A percentile compares a stretch with the other conserved stretches of the same genome.
Evolutionary conservation across 2,329 filamentous ascomycete genomes (phyloP).

Genomic region (Pochonia chlamydosporia): DNA sequence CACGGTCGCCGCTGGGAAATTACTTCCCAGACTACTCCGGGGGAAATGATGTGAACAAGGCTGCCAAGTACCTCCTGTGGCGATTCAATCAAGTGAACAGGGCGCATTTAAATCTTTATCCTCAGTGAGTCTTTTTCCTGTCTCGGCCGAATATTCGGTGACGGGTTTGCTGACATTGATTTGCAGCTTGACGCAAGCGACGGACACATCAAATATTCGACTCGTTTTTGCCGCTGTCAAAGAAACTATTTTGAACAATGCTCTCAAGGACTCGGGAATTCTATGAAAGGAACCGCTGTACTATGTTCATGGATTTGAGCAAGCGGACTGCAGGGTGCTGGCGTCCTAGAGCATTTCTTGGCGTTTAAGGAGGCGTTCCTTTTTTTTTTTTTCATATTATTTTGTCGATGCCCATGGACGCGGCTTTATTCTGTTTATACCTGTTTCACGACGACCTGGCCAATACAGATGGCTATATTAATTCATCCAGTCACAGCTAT

Average conservation of each 20-base stretch:
- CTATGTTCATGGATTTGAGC: constrained; percentile 13
- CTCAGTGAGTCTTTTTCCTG: constrained; percentile 66
- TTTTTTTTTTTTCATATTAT: constrained; percentile 4
- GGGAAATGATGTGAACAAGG: constrained; percentile 95
- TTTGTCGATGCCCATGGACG: constrained; percentile 6
- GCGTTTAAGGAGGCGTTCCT: constrained; percentile 9
- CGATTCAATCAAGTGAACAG: constrained; percentile 98
- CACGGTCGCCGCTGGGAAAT: constrained; percentile 80
- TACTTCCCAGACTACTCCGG: constrained; percentile 99
- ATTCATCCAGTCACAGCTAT: not conserved
- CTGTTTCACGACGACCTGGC: not conserved
- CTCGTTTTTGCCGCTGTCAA: constrained; percentile 97
- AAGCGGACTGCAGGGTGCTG: constrained; percentile 9
- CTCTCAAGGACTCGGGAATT: constrained; percentile 95
- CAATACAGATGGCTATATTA: not conserved
- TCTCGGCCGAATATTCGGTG: not conserved
- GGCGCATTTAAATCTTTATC: constrained; percentile 92
- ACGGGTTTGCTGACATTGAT: not conserved
- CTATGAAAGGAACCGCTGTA: constrained; percentile 48
- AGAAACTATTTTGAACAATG: constrained; percentile 97
- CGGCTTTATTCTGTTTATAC: not conserved
- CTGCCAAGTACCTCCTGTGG: constrained; percentile 96
- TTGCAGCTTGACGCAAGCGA: constrained; percentile 87
- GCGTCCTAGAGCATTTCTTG: constrained; percentile 16
- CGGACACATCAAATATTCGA: constrained; percentile 96